Base-by-base conservation (phyloP, 805 yeast genomes). In the Debaryomyces maramus region DNA sequence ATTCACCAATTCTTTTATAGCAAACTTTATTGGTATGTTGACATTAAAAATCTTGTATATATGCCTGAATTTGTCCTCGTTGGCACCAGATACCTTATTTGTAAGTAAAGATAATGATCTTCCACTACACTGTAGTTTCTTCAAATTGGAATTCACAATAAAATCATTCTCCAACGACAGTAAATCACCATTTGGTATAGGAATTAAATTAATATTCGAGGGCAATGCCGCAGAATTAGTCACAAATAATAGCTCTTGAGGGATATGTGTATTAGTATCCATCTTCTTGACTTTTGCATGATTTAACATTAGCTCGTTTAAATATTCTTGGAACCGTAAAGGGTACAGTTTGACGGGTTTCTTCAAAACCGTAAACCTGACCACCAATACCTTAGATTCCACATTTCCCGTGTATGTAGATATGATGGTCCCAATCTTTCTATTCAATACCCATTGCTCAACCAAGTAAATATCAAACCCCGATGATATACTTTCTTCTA, bases 391-490 rank as follows among this genome's bases (percentile, higher is more conserved):
- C 20, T 64, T 63, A 49, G 88, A 86, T n/a, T 70, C 69, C 4
- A 77, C 56, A 54, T 88, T 86, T 3, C 99, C 99, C 0, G 98
- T 91, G 60, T 77, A 93, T 0, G 91, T 79, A 1, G 93, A 80
- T 13, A 91, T 82, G 4, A 85, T 72, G 1, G 84, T 73, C 18
- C 86, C 81, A 9, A 80, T 65, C 30, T 76, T 70, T 32, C 98
- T 70, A 43, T 81, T 82, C 23, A 84, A 73, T 3, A 86, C 83
- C 99, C 99, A 93, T 60, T 91, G 97, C 59, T 93, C 98, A 8
- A 91, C 96, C 27, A 93, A 71, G 58, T 93, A 93, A 11, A 86
- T 77, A 61, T 93, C 98, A 56, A 85, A 88, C 1, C 99, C 98
- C 1, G 69, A 52, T 17, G 84, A 69, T 7, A 62, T 64, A 4